These are phyloP conservation scores for Trichoderma sp. DNA, from an alignment of 2,329 filamentous ascomycete genomes.

Conservation along the genomic window DNA sequence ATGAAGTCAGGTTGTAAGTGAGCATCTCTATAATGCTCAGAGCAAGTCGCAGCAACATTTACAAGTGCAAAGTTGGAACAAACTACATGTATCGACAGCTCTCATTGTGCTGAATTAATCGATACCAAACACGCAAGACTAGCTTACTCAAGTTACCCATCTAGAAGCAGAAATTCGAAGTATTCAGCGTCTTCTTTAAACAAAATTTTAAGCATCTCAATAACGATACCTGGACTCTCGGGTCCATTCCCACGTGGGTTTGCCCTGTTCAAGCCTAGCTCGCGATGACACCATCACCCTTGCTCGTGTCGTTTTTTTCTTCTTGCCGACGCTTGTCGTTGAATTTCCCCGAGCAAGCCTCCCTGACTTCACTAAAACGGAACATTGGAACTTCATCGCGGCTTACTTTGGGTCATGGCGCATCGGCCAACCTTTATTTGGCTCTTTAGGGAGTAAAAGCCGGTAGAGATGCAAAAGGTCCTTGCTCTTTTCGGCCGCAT, in stretches of 20 bases:
- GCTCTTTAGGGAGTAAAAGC: background rate
- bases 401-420: background rate
- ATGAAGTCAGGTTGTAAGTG: background rate
- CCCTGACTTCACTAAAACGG: background rate
- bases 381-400: background rate
- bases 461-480: background rate
- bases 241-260: conserved; percentile 5
- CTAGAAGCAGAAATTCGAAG: background rate
- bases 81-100: background rate
- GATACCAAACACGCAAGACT: background rate
- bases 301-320: conserved; percentile 1
- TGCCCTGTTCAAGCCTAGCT: background rate
- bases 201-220: conserved; percentile 7
- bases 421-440: background rate
- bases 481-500: background rate
- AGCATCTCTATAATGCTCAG: background rate
- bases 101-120: background rate
- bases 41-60: background rate
- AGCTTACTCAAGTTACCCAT: background rate
- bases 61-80: background rate
- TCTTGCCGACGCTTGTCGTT: background rate
- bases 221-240: background rate
- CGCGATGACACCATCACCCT: conserved; percentile 16
- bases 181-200: background rate
- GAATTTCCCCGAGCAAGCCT: background rate